Percentiles rank a stretch among this genome's conserved stretches.
Evolutionary conservation across 306 rosid species (phyloP).

Genomic region (Sicyos edulis): DNA sequence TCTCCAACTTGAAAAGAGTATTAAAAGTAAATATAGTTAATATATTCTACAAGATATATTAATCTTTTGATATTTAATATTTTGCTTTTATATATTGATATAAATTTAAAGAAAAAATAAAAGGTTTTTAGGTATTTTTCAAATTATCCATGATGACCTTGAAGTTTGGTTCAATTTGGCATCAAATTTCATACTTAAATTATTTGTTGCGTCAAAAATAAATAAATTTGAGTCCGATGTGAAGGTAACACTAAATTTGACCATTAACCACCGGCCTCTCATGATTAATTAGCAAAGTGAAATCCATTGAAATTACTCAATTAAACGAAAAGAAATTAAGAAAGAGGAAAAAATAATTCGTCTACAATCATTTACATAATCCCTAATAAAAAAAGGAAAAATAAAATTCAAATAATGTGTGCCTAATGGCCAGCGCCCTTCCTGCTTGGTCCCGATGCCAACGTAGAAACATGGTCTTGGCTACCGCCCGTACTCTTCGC

Average conservation of each 20-base stretch:
- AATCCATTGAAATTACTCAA: background rate
- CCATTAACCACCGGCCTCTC: background rate
- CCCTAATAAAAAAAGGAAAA: background rate
- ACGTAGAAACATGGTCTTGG: conserved; percentile 28
- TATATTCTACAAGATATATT: too few species aligned
- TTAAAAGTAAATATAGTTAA: too few species aligned
- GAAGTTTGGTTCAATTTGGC: too few species aligned
- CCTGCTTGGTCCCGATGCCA: conserved; percentile 80
- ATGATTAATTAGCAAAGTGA: background rate
- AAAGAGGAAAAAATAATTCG: background rate
- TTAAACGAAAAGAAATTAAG: background rate
- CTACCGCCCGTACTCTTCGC: background rate
- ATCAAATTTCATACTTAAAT: too few species aligned
- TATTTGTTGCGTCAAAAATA: too few species aligned
- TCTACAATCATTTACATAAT: conserved; percentile 5
- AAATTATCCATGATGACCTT: too few species aligned
- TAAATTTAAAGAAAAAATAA: too few species aligned
- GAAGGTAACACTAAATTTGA: background rate
- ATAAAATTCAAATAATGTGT: background rate
- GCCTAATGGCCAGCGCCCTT: conserved; percentile 75
- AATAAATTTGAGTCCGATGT: too few species aligned
- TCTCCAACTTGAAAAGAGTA: too few species aligned
- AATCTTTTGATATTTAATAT: too few species aligned
- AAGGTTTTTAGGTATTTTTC: too few species aligned
- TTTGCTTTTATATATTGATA: too few species aligned